Evolutionary conservation across 768 basidiomycete species (phyloP), one percentile per base, ranked within the genome.

Genomic region (Dictyophora rubrovolvata): DNA sequence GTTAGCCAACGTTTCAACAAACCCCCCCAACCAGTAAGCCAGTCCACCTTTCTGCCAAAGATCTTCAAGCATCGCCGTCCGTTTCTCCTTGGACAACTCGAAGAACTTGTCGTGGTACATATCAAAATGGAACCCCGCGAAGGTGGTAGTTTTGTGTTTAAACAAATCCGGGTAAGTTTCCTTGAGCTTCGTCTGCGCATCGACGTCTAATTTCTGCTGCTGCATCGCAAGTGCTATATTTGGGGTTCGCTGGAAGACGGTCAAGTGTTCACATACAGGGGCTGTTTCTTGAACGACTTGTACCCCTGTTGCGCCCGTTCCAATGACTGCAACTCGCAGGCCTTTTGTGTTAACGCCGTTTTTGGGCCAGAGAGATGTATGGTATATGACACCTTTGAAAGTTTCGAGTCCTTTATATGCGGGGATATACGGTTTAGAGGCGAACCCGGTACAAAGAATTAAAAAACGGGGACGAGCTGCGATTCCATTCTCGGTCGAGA

Each of bases 221-320:
- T 22, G 14, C 14, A 56, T 35, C 18, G 37, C 18, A n/a, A 56
- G 54, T 17, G 34, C 56, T 6, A 53, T 17, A 36, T 56, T 56
- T 11, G 59, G 59, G 12, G 59, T 60, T 36, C 59, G 59, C 33
- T 56, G 54, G 59, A 60, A 60, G n/a, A 60, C 42, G 55, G 16
- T 35, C 11, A 60, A 51, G 9, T 60, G 14, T 14, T 46, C 22
- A 10, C 53, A 52, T 17, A 12, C n/a, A 14, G 51, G 42, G 17
- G 55, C 59, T 10, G 37, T 28, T 47, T 60, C 55, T 37, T 56
- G 59, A 17, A 37, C n/a, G 54, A 60, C 36, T 46, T 55, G 54
- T 23, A 55, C 23, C 2, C 34, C 54, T 4, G 35, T 55, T 22
- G 54, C 54, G 12, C 54, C 54, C 17, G 54, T 60, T 17, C 54